phyloP scores from a whole-genome alignment of 2,329 filamentous ascomycete species.

The Falciphora oryzae region DNA sequence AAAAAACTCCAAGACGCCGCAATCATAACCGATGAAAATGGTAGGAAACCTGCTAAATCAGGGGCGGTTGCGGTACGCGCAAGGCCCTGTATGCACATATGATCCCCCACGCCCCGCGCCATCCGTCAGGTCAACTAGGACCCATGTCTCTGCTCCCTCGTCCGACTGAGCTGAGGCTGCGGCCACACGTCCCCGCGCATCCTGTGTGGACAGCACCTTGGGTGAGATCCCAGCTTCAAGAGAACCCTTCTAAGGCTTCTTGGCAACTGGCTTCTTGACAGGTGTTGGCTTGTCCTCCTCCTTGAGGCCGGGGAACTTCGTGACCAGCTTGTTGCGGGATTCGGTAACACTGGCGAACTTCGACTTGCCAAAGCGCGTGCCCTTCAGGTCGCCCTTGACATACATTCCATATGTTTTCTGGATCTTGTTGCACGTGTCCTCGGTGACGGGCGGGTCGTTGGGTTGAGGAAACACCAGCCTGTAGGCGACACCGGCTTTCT shows the following conservation, averaged over 20 bases:
- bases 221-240: too few species aligned
- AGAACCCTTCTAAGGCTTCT: not conserved
- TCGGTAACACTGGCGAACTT: too few species aligned
- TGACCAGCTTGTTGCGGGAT: not conserved
- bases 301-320: not conserved
- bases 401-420: slow-evolving; percentile 85
- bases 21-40: not conserved
- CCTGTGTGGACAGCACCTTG: too few species aligned
- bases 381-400: slow-evolving; percentile 75
- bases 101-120: too few species aligned
- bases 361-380: not conserved
- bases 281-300: slow-evolving; percentile 58
- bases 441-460: slow-evolving; percentile 71
- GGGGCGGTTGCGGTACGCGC: too few species aligned
- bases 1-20: too few species aligned
- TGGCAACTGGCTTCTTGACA: slow-evolving; percentile 31
- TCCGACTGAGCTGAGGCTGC: too few species aligned
- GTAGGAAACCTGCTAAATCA: not conserved
- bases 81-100: too few species aligned
- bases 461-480: slow-evolving; percentile 57
- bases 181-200: too few species aligned
- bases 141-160: too few species aligned
- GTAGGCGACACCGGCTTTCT: not conserved
- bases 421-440: slow-evolving; percentile 72
- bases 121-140: not conserved